A percentile compares a stretch with the other conserved stretches of the same genome.
Evolutionary conservation across 2,329 filamentous ascomycete species (phyloP).

Genomic region (Stemphylium beticola): DNA sequence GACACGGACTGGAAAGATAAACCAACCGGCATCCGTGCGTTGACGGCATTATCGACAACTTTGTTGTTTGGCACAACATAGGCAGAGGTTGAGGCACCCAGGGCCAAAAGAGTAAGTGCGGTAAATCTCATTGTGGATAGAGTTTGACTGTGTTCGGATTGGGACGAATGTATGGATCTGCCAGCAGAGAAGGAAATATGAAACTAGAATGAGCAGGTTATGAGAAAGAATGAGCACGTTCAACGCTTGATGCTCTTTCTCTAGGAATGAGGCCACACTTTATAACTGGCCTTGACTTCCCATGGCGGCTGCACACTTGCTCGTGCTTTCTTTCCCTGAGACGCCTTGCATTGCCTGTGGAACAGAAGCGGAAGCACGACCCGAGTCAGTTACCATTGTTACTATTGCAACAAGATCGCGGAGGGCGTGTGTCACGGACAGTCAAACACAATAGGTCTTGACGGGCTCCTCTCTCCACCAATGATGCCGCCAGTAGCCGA

Average conservation of each 20-base stretch:
- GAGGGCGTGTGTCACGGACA: constrained; percentile 9
- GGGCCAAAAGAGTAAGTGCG: constrained; percentile 38
- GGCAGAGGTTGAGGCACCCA: constrained; percentile 40
- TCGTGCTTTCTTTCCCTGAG: constrained; percentile 20
- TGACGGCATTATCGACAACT: constrained; percentile 28
- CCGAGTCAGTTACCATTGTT: constrained; percentile 12
- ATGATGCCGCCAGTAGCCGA: constrained; percentile 12
- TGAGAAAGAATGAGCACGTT: constrained; percentile 46
- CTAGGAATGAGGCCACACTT: constrained; percentile 29
- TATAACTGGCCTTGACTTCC: constrained; percentile 29
- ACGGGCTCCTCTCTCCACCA: constrained; percentile 21
- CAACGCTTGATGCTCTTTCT: constrained; percentile 31
- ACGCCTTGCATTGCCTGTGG: constrained; percentile 27
- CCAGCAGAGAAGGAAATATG: constrained; percentile 39
- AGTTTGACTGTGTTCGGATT: constrained; percentile 14
- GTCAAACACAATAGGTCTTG: constrained; percentile 20
- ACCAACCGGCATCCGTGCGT: constrained; percentile 38
- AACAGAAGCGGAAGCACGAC: constrained; percentile 14
- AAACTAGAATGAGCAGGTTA: constrained; percentile 35
- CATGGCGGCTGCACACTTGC: constrained; percentile 10
- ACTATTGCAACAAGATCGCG: constrained; percentile 1
- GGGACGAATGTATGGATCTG: constrained; percentile 32
- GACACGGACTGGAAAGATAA: not conserved
- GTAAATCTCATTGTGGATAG: constrained; percentile 42
- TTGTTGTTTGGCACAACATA: constrained; percentile 41